Conservation (phyloP, 306 rosid genomes). For the Boehmeria nivea region DNA sequence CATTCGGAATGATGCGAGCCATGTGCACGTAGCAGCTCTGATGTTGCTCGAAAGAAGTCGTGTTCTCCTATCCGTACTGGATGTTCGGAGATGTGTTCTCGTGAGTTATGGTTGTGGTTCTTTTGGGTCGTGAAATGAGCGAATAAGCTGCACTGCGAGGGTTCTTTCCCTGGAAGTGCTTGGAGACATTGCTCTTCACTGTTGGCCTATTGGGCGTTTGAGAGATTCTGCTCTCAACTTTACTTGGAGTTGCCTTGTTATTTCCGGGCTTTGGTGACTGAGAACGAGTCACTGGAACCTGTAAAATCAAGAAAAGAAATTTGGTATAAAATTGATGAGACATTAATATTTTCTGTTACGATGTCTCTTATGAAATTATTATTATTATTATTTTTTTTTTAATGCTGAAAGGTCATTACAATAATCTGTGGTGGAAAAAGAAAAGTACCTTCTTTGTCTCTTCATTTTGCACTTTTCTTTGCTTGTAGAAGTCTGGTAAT, state of each 20-base stretch:
- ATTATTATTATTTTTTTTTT: too few species aligned
- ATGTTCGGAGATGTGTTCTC: conserved; percentile 85
- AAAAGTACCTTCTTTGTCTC: conserved; percentile 45
- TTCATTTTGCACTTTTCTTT: conserved; percentile 44
- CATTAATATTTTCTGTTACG: too few species aligned
- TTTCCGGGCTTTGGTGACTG: conserved; percentile 42
- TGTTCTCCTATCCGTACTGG: conserved; percentile 30
- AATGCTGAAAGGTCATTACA: too few species aligned
- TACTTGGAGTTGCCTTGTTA: conserved; percentile 30
- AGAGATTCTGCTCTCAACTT: conserved; percentile 31
- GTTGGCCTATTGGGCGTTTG: conserved; percentile 37
- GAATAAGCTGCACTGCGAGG: conserved; percentile 34
- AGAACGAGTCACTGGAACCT: conserved; percentile 42
- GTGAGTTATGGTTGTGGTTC: conserved; percentile 36
- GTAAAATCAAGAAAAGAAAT: neutral
- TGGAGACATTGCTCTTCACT: conserved; percentile 39
- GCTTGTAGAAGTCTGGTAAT: conserved; percentile 75
- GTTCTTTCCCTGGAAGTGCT: conserved; percentile 35
- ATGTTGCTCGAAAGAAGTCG: neutral
- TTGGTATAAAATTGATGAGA: too few species aligned
- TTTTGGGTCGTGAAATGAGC: conserved; percentile 35
- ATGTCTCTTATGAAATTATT: too few species aligned
- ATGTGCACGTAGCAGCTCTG: too few species aligned
- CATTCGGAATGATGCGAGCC: neutral
- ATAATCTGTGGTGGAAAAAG: too few species aligned